Percentiles rank a stretch among this genome's conserved stretches.
phyloP scores from a whole-genome alignment of 495 filamentous ascomycete genomes.

The Podospora sp. region DNA sequence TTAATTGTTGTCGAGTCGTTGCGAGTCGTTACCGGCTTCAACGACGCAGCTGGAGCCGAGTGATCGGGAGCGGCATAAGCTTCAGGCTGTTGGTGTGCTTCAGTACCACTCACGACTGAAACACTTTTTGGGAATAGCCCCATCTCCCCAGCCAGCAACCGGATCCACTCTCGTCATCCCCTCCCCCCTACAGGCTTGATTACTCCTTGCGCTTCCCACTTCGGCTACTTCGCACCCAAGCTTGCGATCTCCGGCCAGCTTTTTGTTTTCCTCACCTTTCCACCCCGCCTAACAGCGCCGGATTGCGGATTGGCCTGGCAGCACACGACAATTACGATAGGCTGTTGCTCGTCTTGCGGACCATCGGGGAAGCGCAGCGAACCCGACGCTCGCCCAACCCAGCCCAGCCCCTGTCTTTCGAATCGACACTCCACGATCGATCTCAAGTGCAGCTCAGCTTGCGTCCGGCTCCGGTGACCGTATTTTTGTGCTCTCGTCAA shows the following conservation, averaged over 20 bases:
- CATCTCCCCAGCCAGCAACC: neutral
- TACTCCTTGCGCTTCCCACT: neutral
- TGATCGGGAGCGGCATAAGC: slow-evolving; percentile 1
- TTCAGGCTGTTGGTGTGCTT: slow-evolving; percentile 3
- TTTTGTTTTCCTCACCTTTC: neutral
- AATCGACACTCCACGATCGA: neutral
- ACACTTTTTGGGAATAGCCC: slow-evolving; percentile 29
- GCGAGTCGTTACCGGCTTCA: too few species aligned
- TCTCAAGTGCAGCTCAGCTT: neutral
- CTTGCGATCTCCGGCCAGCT: neutral
- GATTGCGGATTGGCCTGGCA: neutral
- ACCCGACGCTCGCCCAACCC: neutral
- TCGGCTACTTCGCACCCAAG: slow-evolving; percentile 1
- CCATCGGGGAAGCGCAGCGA: neutral
- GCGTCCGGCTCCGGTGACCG: neutral
- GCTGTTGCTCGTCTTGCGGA: neutral
- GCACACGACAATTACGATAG: neutral
- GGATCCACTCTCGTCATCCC: neutral
- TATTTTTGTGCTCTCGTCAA: neutral
- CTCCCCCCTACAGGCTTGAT: neutral
- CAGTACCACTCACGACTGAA: slow-evolving; percentile 21
- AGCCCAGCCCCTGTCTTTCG: neutral
- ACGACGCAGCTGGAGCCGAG: neutral
- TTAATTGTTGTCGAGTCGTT: too few species aligned
- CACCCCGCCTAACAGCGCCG: neutral